Conservation (phyloP, 345 rosid genomes). For the Punica granatum region DNA sequence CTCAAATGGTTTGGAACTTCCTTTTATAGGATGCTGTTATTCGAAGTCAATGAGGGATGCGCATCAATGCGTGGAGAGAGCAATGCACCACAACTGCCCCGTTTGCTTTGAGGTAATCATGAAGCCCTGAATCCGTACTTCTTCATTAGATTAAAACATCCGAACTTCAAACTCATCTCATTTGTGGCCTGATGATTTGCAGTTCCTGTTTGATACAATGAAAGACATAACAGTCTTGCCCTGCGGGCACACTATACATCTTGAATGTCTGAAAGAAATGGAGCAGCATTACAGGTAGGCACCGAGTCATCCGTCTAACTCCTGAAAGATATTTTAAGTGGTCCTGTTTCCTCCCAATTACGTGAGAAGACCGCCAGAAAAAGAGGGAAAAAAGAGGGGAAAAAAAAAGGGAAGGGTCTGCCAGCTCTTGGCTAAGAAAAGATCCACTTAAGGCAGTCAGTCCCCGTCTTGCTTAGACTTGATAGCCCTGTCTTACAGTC, state of each 20-base stretch:
- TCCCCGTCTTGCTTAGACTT: background rate
- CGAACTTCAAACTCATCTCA: background rate
- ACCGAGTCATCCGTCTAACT: background rate
- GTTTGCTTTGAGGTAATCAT: conserved; percentile 60
- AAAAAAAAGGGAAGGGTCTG: too few relatives aligned
- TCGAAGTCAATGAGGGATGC: conserved; percentile 41
- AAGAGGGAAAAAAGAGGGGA: too few relatives aligned
- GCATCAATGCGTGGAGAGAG: conserved; percentile 56
- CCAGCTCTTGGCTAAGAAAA: background rate
- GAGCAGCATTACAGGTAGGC: conserved; percentile 39
- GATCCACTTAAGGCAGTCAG: background rate
- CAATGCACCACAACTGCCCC: conserved; percentile 77
- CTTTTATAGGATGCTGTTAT: conserved; percentile 51
- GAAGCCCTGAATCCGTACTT: background rate
- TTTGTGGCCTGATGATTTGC: conserved; percentile 6
- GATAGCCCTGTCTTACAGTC: background rate
- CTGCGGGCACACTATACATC: conserved; percentile 67
- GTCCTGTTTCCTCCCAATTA: background rate
- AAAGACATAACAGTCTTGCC: conserved; percentile 43
- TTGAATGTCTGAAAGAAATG: conserved; percentile 50
- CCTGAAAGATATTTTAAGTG: background rate
- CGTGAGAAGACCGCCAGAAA: too few relatives aligned
- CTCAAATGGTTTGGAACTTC: conserved; percentile 5
- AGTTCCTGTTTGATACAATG: conserved; percentile 58
- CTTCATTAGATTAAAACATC: background rate